Evolutionary conservation across 805 yeast species (phyloP).

Genomic region (Candida nanaspora): DNA sequence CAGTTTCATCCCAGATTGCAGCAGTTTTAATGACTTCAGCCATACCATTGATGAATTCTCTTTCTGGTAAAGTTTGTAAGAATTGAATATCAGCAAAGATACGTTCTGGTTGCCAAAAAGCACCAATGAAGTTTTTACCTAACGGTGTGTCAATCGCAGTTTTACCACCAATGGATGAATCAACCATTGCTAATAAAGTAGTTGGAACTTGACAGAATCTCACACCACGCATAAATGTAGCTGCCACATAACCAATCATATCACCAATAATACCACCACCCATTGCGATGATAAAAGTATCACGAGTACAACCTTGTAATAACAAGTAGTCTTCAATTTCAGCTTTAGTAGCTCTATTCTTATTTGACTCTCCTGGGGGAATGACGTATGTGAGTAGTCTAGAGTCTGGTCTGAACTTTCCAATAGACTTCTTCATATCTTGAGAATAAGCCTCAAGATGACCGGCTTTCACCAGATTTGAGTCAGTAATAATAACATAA

Average conservation of each 20-base stretch:
- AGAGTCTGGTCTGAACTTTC: constrained; percentile 37
- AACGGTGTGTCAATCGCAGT: constrained; percentile 96
- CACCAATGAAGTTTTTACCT: constrained; percentile 94
- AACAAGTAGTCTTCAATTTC: constrained; percentile 86
- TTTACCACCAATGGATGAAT: constrained; percentile 96
- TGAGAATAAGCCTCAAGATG: constrained; percentile 43
- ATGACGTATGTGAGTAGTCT: constrained; percentile 70
- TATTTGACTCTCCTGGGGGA: constrained; percentile 90
- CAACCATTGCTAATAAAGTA: constrained; percentile 92
- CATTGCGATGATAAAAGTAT: constrained; percentile 86
- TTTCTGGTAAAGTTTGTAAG: constrained; percentile 78
- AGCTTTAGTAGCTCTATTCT: constrained; percentile 84
- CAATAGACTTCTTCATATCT: constrained; percentile 34
- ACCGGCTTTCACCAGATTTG: constrained; percentile 63
- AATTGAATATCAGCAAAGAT: constrained; percentile 85
- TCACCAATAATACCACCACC: constrained; percentile 99
- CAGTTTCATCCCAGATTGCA: constrained; percentile 91
- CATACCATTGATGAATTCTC: constrained; percentile 97
- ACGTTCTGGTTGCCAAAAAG: constrained; percentile 93
- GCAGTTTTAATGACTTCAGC: constrained; percentile 98
- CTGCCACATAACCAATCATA: constrained; percentile 98
- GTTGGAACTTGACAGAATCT: constrained; percentile 93
- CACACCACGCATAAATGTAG: constrained; percentile 98
- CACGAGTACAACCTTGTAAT: constrained; percentile 85
- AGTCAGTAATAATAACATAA: constrained; percentile 84